These are phyloP conservation scores for Acanthochlamys bracteata DNA, from an alignment of 106 monocot species.

Conservation along the genomic window DNA sequence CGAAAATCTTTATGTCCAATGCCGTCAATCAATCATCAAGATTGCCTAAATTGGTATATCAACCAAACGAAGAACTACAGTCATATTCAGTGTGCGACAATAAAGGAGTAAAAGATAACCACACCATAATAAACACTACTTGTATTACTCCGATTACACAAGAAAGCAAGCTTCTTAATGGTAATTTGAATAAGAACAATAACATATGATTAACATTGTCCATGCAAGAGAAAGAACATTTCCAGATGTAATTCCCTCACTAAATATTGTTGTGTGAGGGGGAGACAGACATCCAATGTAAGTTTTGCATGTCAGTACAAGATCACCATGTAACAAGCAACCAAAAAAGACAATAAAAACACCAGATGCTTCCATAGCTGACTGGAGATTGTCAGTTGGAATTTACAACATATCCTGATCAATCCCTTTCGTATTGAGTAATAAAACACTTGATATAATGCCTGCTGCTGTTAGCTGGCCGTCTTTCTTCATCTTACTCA, in stretches of 20 bases:
- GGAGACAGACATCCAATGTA: too few species aligned
- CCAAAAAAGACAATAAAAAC: not conserved
- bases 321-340: not conserved
- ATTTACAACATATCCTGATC: not conserved
- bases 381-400: not conserved
- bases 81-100: too few species aligned
- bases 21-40: too few species aligned
- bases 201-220: not conserved
- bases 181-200: not conserved
- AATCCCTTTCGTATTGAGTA: not conserved
- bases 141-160: not conserved
- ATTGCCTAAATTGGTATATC: too few species aligned
- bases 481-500: not conserved
- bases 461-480: not conserved
- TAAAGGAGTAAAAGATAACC: not conserved
- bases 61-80: too few species aligned
- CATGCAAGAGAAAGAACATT: not conserved
- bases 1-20: too few species aligned
- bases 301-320: not conserved
- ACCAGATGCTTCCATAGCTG: conserved; percentile 1
- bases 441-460: not conserved
- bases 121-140: not conserved
- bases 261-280: not conserved
- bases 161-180: not conserved
- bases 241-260: not conserved